A percentile compares a stretch with the other conserved stretches of the same genome.
Evolutionary conservation across 306 rosid species (phyloP).

Genomic region (Calophaca sinica): DNA sequence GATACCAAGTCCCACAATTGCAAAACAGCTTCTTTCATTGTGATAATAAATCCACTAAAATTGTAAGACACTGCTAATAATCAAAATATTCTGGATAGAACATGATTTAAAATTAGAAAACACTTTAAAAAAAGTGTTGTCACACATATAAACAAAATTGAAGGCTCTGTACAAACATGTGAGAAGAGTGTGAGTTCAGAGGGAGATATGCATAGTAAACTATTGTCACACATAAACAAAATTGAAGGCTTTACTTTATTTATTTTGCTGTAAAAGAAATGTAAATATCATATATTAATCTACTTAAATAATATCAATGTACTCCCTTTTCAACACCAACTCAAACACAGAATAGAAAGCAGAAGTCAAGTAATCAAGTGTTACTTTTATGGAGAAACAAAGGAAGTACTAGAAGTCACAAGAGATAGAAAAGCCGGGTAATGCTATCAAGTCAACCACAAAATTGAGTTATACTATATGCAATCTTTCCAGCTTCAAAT

Average conservation of each 20-base stretch:
- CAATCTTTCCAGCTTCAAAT: conserved; percentile 26
- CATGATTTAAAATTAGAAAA: background rate
- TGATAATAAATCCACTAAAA: too few relatives aligned
- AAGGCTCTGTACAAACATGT: background rate
- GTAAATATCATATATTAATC: background rate
- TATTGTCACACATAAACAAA: too few relatives aligned
- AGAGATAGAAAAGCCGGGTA: background rate
- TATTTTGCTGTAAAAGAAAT: conserved; percentile 7
- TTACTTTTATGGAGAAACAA: too few relatives aligned
- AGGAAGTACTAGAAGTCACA: too few relatives aligned
- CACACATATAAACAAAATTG: background rate
- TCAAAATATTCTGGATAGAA: too few relatives aligned
- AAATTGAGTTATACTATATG: conserved; percentile 23
- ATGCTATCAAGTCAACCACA: conserved; percentile 26
- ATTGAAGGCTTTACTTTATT: background rate
- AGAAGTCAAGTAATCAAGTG: too few relatives aligned
- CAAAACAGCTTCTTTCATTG: too few relatives aligned
- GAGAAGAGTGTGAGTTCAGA: background rate
- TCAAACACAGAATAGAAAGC: conserved; percentile 17
- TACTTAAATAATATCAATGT: background rate
- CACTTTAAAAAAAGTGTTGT: background rate
- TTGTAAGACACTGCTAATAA: too few relatives aligned
- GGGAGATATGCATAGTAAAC: too few relatives aligned
- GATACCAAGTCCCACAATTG: too few relatives aligned
- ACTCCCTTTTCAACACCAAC: background rate